These are phyloP conservation scores for Fistulinella cinereoalba DNA, from an alignment of 1,284 basidiomycete genomes.

Conservation along the genomic window DNA sequence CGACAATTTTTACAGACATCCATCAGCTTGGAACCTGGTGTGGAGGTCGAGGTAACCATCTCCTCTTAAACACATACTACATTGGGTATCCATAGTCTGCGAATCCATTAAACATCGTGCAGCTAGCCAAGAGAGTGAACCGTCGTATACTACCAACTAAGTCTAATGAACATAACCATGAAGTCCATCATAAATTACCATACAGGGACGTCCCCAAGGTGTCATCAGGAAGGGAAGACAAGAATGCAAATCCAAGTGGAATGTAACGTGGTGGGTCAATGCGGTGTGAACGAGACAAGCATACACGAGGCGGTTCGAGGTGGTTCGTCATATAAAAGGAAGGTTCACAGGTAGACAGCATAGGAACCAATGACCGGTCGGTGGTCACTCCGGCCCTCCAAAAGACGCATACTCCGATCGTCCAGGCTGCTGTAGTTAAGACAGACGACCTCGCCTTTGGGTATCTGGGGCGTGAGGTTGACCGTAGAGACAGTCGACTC, in stretches of 20 bases:
- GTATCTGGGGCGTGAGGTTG: constrained; percentile 31
- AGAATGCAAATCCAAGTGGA: too few species aligned
- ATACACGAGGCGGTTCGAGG: constrained; percentile 13
- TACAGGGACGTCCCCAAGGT: constrained; percentile 17
- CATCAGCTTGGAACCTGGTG: constrained; percentile 98
- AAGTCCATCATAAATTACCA: constrained; percentile 16
- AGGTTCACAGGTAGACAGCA: constrained; percentile 56
- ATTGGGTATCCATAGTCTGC: not conserved
- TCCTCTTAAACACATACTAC: constrained; percentile 47
- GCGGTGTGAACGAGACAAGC: constrained; percentile 3
- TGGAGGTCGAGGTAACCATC: constrained; percentile 99
- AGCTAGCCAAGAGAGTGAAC: too few species aligned
- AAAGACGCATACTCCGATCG: constrained; percentile 67
- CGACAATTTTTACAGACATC: constrained; percentile 64
- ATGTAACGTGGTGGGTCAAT: too few species aligned
- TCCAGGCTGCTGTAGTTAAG: constrained; percentile 71
- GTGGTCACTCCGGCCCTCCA: constrained; percentile 79
- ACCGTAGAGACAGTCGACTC: constrained; percentile 25
- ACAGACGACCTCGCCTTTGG: constrained; percentile 65
- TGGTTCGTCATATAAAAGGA: too few species aligned
- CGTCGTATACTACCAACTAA: not conserved
- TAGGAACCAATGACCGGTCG: constrained; percentile 77
- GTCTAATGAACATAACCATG: constrained; percentile 11
- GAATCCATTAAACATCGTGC: too few species aligned
- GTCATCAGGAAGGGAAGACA: constrained; percentile 10